Percentiles rank a stretch among this genome's conserved stretches.
Conservation (phyloP, 2,329 filamentous ascomycete species). For the Botryotinia narcissicola region DNA sequence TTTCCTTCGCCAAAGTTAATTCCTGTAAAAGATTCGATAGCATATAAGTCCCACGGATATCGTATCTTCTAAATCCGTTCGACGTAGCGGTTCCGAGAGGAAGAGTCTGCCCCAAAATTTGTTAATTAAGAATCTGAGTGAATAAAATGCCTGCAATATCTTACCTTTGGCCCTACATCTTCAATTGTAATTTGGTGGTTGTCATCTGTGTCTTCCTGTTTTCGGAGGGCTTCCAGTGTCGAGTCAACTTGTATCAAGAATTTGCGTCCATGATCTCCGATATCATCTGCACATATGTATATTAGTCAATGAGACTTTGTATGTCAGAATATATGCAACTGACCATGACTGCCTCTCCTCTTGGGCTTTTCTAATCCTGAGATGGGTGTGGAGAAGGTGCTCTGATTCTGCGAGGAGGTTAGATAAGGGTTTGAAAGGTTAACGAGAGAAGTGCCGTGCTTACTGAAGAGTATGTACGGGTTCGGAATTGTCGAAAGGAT, state of each 20-base stretch:
- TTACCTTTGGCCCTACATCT: constrained; percentile 84
- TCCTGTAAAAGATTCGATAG: constrained; percentile 95
- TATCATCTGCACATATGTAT: constrained; percentile 61
- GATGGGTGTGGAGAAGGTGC: constrained; percentile 21
- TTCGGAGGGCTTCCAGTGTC: constrained; percentile 74
- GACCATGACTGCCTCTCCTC: constrained; percentile 39
- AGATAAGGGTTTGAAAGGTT: constrained; percentile 19
- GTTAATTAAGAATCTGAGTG: background rate
- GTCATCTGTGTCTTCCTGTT: constrained; percentile 86
- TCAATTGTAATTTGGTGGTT: constrained; percentile 99
- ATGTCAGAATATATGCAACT: constrained; percentile 8
- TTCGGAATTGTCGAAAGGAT: constrained; percentile 32
- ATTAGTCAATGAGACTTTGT: constrained; percentile 18
- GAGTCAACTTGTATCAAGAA: constrained; percentile 85
- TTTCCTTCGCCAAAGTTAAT: constrained; percentile 86
- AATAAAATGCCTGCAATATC: background rate
- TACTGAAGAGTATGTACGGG: constrained; percentile 38
- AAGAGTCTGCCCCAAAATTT: constrained; percentile 57
- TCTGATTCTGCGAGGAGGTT: constrained; percentile 28
- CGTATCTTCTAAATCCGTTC: constrained; percentile 81
- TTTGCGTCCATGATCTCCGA: constrained; percentile 64
- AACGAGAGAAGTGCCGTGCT: constrained; percentile 2
- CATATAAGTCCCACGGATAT: constrained; percentile 95
- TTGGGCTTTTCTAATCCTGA: constrained; percentile 31
- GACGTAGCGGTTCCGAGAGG: constrained; percentile 82